Percentiles rank a stretch among this genome's conserved stretches.
phyloP scores from a whole-genome alignment of 1,284 basidiomycete genomes.

The Rhodotorula sp. region DNA sequence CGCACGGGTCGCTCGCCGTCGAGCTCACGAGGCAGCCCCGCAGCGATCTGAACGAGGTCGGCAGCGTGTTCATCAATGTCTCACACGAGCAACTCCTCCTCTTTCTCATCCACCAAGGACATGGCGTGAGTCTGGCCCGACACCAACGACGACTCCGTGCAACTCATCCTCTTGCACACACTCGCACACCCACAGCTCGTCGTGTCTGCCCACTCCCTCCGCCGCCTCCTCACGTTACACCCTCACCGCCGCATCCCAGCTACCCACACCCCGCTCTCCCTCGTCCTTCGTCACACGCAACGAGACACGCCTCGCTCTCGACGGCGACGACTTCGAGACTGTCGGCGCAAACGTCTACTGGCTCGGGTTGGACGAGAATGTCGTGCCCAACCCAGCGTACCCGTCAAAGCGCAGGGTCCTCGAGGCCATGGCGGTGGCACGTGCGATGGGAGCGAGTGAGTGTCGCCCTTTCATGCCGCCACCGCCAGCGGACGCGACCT shows the following conservation, averaged over 20 bases:
- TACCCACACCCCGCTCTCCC: conserved; percentile 1
- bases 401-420: conserved; percentile 47
- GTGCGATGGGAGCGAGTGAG: conserved; percentile 49
- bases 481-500: accelerated
- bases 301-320: conserved; percentile 36
- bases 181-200: neutral
- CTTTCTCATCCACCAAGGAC: too few relatives aligned
- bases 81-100: too few relatives aligned
- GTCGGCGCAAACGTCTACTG: conserved; percentile 49
- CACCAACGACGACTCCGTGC: too few relatives aligned
- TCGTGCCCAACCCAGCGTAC: conserved; percentile 45
- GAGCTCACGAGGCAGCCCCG: too few relatives aligned
- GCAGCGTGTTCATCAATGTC: too few relatives aligned
- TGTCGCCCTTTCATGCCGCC: conserved; percentile 2
- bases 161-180: too few relatives aligned
- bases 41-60: too few relatives aligned
- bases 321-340: conserved; percentile 37
- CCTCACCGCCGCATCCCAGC: conserved; percentile 25
- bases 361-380: conserved; percentile 48
- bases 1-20: too few relatives aligned
- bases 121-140: too few relatives aligned
- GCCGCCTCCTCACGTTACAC: conserved; percentile 1
- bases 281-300: conserved; percentile 37
- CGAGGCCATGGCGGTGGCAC: conserved; percentile 45
- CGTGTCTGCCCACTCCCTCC: conserved; percentile 15